These are phyloP conservation scores for Rhododendron simsii DNA, from an alignment of 148 eudicot species.

Conservation along the genomic window DNA sequence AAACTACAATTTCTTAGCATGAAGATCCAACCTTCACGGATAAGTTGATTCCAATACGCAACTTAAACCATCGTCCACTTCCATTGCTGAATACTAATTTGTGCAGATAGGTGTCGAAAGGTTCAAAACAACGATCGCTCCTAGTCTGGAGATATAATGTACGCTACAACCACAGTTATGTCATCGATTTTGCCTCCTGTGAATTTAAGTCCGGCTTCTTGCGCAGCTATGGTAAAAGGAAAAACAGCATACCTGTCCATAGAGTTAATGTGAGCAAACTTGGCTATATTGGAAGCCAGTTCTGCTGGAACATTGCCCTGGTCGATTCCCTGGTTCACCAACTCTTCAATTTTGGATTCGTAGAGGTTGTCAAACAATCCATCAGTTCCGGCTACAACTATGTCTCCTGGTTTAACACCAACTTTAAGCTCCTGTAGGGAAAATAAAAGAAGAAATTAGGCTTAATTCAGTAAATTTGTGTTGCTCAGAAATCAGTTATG, in stretches of 20 bases:
- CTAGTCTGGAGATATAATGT: neutral
- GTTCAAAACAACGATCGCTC: neutral
- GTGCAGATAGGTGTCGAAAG: neutral
- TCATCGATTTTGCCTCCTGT: conserved; percentile 3
- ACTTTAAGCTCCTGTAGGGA: neutral
- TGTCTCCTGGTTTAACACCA: neutral
- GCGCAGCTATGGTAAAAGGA: neutral
- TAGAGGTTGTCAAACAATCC: conserved; percentile 1
- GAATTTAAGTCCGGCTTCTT: neutral
- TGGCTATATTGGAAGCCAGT: neutral
- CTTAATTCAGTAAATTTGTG: neutral
- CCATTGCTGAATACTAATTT: neutral
- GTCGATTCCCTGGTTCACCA: neutral
- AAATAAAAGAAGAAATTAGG: neutral
- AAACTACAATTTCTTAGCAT: neutral
- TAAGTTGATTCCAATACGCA: too few species aligned
- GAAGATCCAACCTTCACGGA: neutral
- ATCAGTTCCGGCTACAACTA: conserved; percentile 5
- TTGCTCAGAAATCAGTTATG: neutral
- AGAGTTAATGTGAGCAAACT: neutral
- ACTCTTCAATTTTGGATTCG: neutral
- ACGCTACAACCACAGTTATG: conserved; percentile 7
- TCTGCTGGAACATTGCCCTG: too few species aligned
- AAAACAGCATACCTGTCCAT: neutral
- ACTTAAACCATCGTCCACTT: neutral